A percentile compares a stretch with the other conserved stretches of the same genome.
These are phyloP conservation scores for Neolentinus lepideus DNA, from an alignment of 1,284 basidiomycete genomes.

Conservation along the genomic window DNA sequence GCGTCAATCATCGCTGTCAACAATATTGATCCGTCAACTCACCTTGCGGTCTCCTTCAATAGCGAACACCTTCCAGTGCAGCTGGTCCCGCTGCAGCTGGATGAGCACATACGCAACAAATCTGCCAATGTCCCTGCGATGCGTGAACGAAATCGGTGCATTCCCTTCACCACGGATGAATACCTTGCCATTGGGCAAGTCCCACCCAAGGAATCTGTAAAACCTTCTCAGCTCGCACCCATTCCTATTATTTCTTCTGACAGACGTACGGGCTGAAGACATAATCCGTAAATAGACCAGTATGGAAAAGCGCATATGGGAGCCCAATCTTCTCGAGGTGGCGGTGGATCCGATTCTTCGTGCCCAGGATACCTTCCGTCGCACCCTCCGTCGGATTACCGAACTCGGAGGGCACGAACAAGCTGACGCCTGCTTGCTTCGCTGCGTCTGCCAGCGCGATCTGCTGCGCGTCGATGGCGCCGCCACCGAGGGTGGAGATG, in stretches of 20 bases:
- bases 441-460: constrained; percentile 16
- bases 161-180: constrained; percentile 25
- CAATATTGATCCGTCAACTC: background rate
- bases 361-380: constrained; percentile 6
- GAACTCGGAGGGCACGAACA: constrained; percentile 24
- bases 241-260: constrained; percentile 9
- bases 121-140: constrained; percentile 24
- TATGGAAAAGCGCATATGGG: constrained; percentile 20
- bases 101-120: constrained; percentile 29
- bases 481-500: constrained; percentile 14
- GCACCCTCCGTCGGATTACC: constrained; percentile 11
- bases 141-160: constrained; percentile 21
- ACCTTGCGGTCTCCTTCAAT: constrained; percentile 29
- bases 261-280: constrained; percentile 7
- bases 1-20: background rate
- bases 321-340: constrained; percentile 10
- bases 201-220: constrained; percentile 12
- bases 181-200: constrained; percentile 22
- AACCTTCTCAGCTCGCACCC: constrained; percentile 5
- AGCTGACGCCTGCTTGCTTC: constrained; percentile 20
- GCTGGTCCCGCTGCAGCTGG: constrained; percentile 17
- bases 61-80: constrained; percentile 24
- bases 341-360: constrained; percentile 8
- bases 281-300: constrained; percentile 15
- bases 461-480: constrained; percentile 11